Base-by-base conservation (phyloP, 164 flowering plant genomes). In the Stephania japonica region DNA sequence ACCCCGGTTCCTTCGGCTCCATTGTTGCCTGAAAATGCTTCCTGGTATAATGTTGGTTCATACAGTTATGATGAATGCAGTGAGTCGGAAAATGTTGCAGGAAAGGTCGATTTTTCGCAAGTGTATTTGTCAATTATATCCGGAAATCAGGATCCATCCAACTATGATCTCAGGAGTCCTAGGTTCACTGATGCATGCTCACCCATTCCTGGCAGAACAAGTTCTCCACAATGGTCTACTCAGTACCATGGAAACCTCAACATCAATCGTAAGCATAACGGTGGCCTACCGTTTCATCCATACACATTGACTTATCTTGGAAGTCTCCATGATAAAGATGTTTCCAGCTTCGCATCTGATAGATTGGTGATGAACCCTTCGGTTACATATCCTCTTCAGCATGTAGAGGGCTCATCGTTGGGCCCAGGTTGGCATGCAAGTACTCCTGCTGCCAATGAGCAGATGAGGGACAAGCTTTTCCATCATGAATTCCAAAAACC, bases 1-100 rank as follows among this genome's bases (percentile, higher is more conserved):
- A 72, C 84, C 64, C 92, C 94, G n/a, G 24, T 75, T 32, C 97
- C 97, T 42, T 90, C 95, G 65, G 97, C 95, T 0, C 94, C 97
- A 25, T 70, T 84, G 26, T 75, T 89, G 53, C 91, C 94, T 19
- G 87, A 84, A 4, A 82, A 87, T 79, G 91, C 87, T 47, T 67
- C 69, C 47, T 89, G 90, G 90, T 82, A 75, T 72, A 78, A 64
- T 38, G 79, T 73, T 27, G 74, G 50, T 70, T 69, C 82, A 24
- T 41, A 84, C 44, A 72, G 42, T 24, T 79, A 69, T 71, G 27
- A 71, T 5, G 68, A 70, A n/a, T 23, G 16, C 63, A 70, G 65
- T 68, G 64, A 73, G 69, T 69, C 70, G 18, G 79, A 53, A 44
- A 72, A 25, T 41, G 65, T 66, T 32, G 65, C 71, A 59, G 76